Conservation (phyloP, 768 basidiomycete genomes). For the Lactarius psammicola region DNA sequence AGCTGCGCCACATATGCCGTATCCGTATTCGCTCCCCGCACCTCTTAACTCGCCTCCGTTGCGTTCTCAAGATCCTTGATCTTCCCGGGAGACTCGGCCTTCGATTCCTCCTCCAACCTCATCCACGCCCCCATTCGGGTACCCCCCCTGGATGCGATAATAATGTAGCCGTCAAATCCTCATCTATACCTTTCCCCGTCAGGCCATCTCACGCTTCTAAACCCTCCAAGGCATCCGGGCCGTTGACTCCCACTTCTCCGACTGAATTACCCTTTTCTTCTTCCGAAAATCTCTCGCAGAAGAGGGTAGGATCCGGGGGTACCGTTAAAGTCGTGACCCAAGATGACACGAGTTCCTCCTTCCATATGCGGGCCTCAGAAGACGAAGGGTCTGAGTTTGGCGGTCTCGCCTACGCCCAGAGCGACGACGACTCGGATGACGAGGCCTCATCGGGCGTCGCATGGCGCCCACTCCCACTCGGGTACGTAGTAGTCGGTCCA, state of each 20-base stretch:
- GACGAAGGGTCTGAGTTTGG: constrained; percentile 33
- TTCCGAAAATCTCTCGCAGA: constrained; percentile 53
- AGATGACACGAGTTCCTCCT: no score
- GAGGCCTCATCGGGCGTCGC: constrained; percentile 28
- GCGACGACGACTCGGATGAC: constrained; percentile 31
- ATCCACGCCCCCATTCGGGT: no score
- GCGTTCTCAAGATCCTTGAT: constrained; percentile 7
- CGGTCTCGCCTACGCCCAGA: constrained; percentile 41
- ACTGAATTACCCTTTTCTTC: constrained; percentile 43
- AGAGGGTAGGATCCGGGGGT: constrained; percentile 20
- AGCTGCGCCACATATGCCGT: constrained; percentile 18
- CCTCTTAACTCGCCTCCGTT: not conserved
- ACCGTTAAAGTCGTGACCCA: constrained; percentile 19
- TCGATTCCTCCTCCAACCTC: no score
- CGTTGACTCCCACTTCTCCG: constrained; percentile 28
- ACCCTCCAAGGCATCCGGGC: constrained; percentile 35
- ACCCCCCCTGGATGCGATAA: no score
- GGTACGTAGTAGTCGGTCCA: no score
- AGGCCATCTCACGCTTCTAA: no score
- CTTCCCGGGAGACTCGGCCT: constrained; percentile 19
- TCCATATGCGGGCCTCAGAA: no score
- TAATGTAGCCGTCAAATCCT: no score
- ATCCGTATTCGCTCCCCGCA: constrained; percentile 12
- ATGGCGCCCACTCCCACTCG: no score
- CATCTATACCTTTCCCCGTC: no score